Evolutionary conservation across 805 yeast genomes (phyloP).

Genomic region (Pichia heedii): DNA sequence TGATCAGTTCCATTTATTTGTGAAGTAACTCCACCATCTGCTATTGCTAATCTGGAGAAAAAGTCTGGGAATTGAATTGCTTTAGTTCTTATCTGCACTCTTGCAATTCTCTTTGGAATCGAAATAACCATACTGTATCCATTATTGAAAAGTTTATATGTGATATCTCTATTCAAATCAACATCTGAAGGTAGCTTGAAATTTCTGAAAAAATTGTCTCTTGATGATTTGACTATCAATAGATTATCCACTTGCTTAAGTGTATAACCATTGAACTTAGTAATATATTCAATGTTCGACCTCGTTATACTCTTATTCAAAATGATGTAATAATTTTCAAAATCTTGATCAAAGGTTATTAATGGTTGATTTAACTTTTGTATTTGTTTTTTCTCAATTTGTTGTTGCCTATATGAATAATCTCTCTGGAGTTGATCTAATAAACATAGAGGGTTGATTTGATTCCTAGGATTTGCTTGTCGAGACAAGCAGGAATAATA

Average conservation of each 20-base stretch:
- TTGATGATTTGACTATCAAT: conserved; percentile 15
- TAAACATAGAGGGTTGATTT: conserved; percentile 2
- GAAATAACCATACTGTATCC: conserved; percentile 18
- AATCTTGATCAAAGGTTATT: conserved; percentile 14
- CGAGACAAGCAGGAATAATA: not conserved
- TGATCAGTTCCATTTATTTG: no score
- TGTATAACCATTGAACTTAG: conserved; percentile 18
- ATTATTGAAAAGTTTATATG: conserved; percentile 11
- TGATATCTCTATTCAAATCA: conserved; percentile 12
- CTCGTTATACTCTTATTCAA: conserved; percentile 11
- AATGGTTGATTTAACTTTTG: conserved; percentile 8
- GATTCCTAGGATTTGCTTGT: not conserved
- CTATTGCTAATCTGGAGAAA: not conserved
- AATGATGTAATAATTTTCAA: conserved; percentile 17
- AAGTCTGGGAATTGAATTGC: conserved; percentile 2
- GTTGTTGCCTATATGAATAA: conserved; percentile 6
- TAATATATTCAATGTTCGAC: conserved; percentile 3
- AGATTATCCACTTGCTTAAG: conserved; percentile 13
- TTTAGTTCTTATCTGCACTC: not conserved
- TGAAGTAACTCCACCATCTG: not conserved
- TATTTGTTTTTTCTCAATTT: conserved; percentile 5
- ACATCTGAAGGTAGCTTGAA: conserved; percentile 20
- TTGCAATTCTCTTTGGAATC: conserved; percentile 9
- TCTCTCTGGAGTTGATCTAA: conserved; percentile 6
- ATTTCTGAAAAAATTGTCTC: conserved; percentile 17